Base-by-base conservation (phyloP, 768 basidiomycete genomes). In the Amanita muscaria region DNA sequence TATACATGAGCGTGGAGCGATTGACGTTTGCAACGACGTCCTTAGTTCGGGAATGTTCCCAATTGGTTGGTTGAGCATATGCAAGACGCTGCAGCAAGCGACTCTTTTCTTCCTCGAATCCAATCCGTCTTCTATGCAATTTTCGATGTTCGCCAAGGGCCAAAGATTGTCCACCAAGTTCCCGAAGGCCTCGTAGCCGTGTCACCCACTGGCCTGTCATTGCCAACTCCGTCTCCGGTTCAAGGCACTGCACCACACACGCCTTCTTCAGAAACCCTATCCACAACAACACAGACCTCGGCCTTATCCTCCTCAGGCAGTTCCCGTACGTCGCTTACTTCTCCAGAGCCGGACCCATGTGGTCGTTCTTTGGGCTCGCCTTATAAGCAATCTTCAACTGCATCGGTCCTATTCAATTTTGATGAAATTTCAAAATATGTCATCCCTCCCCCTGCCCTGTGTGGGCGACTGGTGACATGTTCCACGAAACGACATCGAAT, bases 61-160 rank as follows among this genome's bases (percentile, higher is more conserved):
- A n/a, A n/a, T n/a, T n/a, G n/a, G n/a, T n/a, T n/a, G n/a, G n/a
- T n/a, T n/a, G n/a, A n/a, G n/a, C n/a, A n/a, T 16, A 63, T 62
- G 61, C 57, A 62, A 47, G 58, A 63, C 46, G 59, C 59, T n/a
- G 38, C 23, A 14, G 23, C 27, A 19, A 29, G 40, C 31, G 80
- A 80, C 60, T 88, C 86, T 8, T 90, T 85, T 64, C 72, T 83
- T 36, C 87, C 87, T 29, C 69, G 74, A 41, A 84, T 89, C 46
- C 79, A 83, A 53, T 91, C 89, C 9, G 84, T 94, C 11, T 97
- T 98, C 68, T 97, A 96, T 57, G 84, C 93, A 3, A 80, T 86
- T 11, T 98, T 99, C 59, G 90, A 98, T 63, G 73, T 83, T 29
- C 67, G 65, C 4, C 78, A 84, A 44, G 94, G 96, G 2, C 88